phyloP scores from a whole-genome alignment of 176 grass and related monocot species.

The Typha latifolia region DNA sequence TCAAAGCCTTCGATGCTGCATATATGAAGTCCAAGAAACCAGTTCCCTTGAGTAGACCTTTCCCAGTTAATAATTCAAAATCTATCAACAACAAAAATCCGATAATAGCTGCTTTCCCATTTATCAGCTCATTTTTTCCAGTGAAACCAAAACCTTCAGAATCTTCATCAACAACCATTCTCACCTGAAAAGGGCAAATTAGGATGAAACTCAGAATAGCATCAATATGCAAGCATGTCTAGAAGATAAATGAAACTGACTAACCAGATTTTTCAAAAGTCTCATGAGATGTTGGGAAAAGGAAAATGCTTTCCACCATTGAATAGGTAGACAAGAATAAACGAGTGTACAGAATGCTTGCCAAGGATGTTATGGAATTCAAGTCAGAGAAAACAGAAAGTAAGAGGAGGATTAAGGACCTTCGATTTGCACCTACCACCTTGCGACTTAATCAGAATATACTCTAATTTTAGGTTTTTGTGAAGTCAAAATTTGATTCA shows the following conservation, averaged over 20 bases:
- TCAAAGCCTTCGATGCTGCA: slow-evolving; percentile 52
- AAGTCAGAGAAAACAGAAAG: too few species aligned
- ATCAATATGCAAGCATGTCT: background rate
- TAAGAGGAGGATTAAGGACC: too few species aligned
- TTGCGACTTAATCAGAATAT: background rate
- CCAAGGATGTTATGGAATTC: too few species aligned
- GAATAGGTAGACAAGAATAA: too few species aligned
- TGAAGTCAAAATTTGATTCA: too few species aligned
- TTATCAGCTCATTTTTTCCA: slow-evolving; percentile 58
- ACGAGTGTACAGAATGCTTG: too few species aligned
- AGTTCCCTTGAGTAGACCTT: slow-evolving; percentile 94
- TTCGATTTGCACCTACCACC: too few species aligned
- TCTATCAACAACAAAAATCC: slow-evolving; percentile 89
- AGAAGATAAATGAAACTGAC: background rate
- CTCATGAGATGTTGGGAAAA: background rate
- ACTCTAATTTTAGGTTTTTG: background rate
- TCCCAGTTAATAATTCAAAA: slow-evolving; percentile 94
- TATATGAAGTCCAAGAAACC: slow-evolving; percentile 98
- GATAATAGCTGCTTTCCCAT: slow-evolving; percentile 89
- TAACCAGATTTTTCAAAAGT: background rate
- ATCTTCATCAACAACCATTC: slow-evolving; percentile 84
- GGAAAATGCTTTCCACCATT: background rate
- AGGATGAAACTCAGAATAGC: background rate
- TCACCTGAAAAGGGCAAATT: slow-evolving; percentile 43
- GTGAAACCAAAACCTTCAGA: slow-evolving; percentile 90